Evolutionary conservation across 2,329 filamentous ascomycete genomes (phyloP).

Genomic region (Escovopsis sp.): DNA sequence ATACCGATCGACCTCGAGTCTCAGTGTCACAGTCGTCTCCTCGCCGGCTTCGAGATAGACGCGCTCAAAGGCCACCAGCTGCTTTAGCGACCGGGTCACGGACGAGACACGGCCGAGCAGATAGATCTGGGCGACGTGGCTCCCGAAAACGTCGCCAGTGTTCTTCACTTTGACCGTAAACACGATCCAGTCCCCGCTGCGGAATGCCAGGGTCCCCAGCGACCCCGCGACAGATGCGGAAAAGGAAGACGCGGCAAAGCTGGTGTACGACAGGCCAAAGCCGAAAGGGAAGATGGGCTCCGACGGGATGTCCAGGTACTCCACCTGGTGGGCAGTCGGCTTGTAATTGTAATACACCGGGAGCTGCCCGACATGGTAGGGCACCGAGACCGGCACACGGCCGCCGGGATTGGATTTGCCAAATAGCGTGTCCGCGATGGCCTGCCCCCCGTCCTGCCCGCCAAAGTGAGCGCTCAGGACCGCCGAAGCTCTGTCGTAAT

Average conservation of each 20-base stretch:
- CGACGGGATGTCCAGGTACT: constrained; percentile 3
- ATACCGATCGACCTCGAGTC: constrained; percentile 5
- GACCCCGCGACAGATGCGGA: constrained; percentile 1
- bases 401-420: constrained; percentile 3
- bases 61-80: constrained; percentile 4
- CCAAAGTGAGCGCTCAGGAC: constrained; percentile 3
- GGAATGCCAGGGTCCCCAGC: background rate
- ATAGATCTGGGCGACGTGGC: constrained; percentile 4
- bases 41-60: constrained; percentile 4
- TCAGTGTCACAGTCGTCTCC: background rate
- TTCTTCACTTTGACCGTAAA: constrained; percentile 2
- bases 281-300: constrained; percentile 4
- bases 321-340: constrained; percentile 1
- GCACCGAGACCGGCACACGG: constrained; percentile 2
- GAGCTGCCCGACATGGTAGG: constrained; percentile 1
- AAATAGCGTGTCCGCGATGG: constrained; percentile 4
- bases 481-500: constrained; percentile 1
- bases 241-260: constrained; percentile 1
- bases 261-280: constrained; percentile 4
- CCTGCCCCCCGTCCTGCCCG: constrained; percentile 3
- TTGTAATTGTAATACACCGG: constrained; percentile 5
- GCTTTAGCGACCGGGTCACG: constrained; percentile 2
- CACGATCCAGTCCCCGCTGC: constrained; percentile 2
- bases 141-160: constrained; percentile 2
- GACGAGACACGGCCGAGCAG: constrained; percentile 4